Evolutionary conservation across 2,329 filamentous ascomycete species (phyloP).

Genomic region (Diaporthe humulicola): DNA sequence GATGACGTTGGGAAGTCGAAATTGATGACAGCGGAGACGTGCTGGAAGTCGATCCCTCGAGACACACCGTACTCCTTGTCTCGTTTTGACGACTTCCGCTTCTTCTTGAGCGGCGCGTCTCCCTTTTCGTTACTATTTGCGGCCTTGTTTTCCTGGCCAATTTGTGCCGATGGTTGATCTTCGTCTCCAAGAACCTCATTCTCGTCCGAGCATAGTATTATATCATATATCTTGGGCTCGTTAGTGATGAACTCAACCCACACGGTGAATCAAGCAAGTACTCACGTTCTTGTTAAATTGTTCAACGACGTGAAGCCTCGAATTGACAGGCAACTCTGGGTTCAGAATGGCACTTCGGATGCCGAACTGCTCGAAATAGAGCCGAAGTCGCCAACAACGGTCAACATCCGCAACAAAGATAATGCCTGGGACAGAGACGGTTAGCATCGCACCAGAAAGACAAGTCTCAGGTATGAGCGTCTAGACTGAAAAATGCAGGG

Average conservation of each 20-base stretch:
- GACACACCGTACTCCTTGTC: conserved; percentile 96
- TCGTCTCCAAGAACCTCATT: conserved; percentile 84
- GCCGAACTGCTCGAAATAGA: conserved; percentile 97
- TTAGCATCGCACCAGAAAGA: conserved; percentile 3
- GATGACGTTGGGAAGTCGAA: conserved; percentile 92
- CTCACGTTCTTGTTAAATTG: conserved; percentile 93
- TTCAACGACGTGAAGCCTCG: conserved; percentile 92
- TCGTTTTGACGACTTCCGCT: conserved; percentile 72
- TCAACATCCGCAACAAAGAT: conserved; percentile 86
- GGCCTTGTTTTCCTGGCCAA: conserved; percentile 35
- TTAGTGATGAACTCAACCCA: conserved; percentile 2
- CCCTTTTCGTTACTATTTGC: conserved; percentile 37
- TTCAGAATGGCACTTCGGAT: conserved; percentile 95
- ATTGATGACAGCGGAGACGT: conserved; percentile 94
- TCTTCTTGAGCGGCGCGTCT: conserved; percentile 69
- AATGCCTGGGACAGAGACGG: conserved; percentile 47
- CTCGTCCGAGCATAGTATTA: conserved; percentile 96
- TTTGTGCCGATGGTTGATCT: conserved; percentile 53
- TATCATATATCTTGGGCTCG: conserved; percentile 78
- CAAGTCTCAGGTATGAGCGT: conserved; percentile 73
- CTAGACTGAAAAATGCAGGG: conserved; percentile 54
- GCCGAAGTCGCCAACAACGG: conserved; percentile 88
- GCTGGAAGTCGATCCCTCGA: conserved; percentile 95
- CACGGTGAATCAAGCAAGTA: neutral
- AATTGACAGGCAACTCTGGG: conserved; percentile 93